Evolutionary conservation across 2,329 filamentous ascomycete species (phyloP).

Genomic region (Xenoacremonium recifei): DNA sequence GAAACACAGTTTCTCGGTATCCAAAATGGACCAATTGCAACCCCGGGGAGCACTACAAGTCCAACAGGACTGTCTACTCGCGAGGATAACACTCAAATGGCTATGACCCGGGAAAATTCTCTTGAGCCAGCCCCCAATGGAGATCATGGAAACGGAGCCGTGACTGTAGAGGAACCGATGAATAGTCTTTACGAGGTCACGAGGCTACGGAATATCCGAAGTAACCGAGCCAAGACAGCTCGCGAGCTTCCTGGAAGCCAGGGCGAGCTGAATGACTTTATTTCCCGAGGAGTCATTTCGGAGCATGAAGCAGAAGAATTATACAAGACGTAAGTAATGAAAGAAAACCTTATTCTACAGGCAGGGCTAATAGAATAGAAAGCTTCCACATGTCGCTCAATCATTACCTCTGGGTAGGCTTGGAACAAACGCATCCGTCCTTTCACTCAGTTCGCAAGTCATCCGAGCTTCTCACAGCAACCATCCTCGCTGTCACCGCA

Average conservation of each 20-base stretch:
- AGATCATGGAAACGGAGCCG: constrained; percentile 10
- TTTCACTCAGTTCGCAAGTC: constrained; percentile 51
- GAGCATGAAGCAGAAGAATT: constrained; percentile 14
- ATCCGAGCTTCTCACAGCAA: constrained; percentile 55
- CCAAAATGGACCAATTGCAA: constrained; percentile 19
- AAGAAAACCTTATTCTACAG: neutral
- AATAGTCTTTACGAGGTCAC: constrained; percentile 15
- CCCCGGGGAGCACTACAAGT: constrained; percentile 26
- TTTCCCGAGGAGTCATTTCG: constrained; percentile 10
- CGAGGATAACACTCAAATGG: constrained; percentile 16
- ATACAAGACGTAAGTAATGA: constrained; percentile 11
- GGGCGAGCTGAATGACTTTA: constrained; percentile 15
- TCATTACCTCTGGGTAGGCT: constrained; percentile 16
- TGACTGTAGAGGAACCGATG: constrained; percentile 16
- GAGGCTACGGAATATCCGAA: constrained; percentile 13
- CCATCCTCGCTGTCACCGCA: constrained; percentile 58
- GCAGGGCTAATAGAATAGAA: too few relatives aligned
- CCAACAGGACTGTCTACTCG: constrained; percentile 10
- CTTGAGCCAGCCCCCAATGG: constrained; percentile 5
- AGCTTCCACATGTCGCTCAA: constrained; percentile 15
- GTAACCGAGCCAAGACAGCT: constrained; percentile 13
- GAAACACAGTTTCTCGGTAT: neutral
- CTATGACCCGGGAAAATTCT: constrained; percentile 16
- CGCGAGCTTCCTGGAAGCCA: constrained; percentile 8
- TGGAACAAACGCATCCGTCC: constrained; percentile 33